Base-by-base conservation (phyloP, 2,329 filamentous ascomycete species). In the Arthrobotrys iridis region DNA sequence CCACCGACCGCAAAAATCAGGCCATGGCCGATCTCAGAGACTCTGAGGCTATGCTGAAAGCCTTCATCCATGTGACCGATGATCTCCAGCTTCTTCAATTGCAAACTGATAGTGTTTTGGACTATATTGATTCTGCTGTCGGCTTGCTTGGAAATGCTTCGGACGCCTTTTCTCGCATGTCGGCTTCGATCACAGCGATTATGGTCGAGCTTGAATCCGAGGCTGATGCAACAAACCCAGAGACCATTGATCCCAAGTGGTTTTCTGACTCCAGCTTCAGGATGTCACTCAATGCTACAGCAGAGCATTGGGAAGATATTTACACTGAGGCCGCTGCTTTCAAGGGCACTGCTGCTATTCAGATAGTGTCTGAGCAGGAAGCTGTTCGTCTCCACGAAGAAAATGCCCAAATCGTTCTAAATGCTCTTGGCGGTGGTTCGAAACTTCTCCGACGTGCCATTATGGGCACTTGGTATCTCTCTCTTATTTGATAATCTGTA, bases 261-360 rank as follows among this genome's bases (percentile, higher is more conserved):
- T 74, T 74, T 28, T 74, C 70, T 15, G 70, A 74, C 24, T 15
- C 33, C n/a, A 67, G 55, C 48, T 74, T 74, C 57, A 67, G 62
- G 43, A 67, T 67, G 63, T 74, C 70, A 2, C 55, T 74, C 11
- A 63, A 62, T 18, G 62, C 70, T 11, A 52, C 62, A 15, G 62
- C 70, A 6, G 70, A 67, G 41, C 55, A 74, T 24, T 74, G 70
- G 70, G 62, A 57, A 2, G 62, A 74, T 41, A 63, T 74, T 6
- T 74, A 74, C 26, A 43, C 40, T 8, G 55, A 67, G 11, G 70
- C 70, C 7, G 63, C 55, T 4, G 70, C 70, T 26, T 74, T 74
- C 46, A 74, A 67, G 46, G 62, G 70, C 2, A 74, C 60, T 35
- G 62, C 70, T 15, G 55, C 70, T 2, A 74, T 74, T 48, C 48